phyloP scores from a whole-genome alignment of 257 asterid species.

The Nicotiana knightiana region DNA sequence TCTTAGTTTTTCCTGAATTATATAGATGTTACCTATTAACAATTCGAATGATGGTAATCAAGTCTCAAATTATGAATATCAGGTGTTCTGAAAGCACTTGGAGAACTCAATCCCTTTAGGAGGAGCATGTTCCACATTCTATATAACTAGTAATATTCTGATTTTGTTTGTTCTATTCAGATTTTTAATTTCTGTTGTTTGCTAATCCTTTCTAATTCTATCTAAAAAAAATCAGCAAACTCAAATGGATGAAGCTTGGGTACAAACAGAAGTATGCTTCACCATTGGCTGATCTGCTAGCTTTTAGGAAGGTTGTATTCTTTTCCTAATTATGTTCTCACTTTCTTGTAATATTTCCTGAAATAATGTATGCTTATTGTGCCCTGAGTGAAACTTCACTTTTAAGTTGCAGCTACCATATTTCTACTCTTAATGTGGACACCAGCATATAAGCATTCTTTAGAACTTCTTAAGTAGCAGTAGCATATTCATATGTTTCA shows the following conservation, averaged over 20 bases:
- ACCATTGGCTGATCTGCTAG: conserved; percentile 78
- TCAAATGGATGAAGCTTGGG: conserved; percentile 83
- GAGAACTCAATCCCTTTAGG: conserved; percentile 82
- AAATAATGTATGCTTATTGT: not conserved
- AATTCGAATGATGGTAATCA: not conserved
- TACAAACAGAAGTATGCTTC: conserved; percentile 88
- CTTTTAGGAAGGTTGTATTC: conserved; percentile 70
- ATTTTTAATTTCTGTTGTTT: not conserved
- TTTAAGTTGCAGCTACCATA: not conserved
- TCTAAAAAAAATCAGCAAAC: conserved; percentile 58
- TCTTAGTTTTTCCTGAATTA: not conserved
- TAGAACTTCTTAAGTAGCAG: not conserved
- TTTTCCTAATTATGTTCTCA: not conserved
- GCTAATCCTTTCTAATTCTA: not conserved
- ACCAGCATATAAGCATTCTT: not conserved
- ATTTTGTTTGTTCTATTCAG: not conserved
- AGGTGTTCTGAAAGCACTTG: conserved; percentile 85
- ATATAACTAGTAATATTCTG: conserved; percentile 52
- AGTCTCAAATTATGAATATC: conserved; percentile 4
- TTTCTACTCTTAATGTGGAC: not conserved
- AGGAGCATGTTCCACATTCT: conserved; percentile 66
- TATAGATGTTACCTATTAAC: not conserved
- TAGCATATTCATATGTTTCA: not conserved
- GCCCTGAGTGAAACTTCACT: not conserved
- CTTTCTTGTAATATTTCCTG: not conserved